Conservation (phyloP, 2,329 filamentous ascomycete species). For the Lachnellula occidentalis region DNA sequence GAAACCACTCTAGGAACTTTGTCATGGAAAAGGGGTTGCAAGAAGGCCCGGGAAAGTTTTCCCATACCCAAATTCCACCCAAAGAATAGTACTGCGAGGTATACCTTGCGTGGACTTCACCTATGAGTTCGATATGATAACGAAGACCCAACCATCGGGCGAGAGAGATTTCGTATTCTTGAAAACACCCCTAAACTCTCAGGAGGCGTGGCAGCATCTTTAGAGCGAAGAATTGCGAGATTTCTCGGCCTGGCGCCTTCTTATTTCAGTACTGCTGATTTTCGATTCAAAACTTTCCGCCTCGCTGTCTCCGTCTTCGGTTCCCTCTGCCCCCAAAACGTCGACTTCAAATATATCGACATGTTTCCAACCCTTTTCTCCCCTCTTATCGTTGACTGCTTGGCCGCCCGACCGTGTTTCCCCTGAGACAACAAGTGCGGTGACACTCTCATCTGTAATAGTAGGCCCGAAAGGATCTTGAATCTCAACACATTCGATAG, state of each 20-base stretch:
- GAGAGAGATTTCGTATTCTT: background rate
- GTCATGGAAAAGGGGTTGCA: background rate
- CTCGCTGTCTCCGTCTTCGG: constrained; percentile 37
- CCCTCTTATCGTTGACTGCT: constrained; percentile 79
- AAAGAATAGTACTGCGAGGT: background rate
- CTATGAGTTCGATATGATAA: background rate
- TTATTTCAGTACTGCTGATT: constrained; percentile 86
- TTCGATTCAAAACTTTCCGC: constrained; percentile 69
- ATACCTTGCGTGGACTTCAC: background rate
- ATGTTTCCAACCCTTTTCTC: constrained; percentile 66
- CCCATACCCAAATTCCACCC: too few species aligned
- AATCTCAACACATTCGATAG: constrained; percentile 76
- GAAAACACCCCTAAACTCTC: background rate
- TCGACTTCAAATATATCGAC: constrained; percentile 85
- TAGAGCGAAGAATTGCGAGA: constrained; percentile 17
- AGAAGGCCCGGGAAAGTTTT: background rate
- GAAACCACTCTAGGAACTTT: background rate
- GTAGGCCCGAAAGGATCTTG: constrained; percentile 88
- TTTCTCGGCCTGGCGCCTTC: constrained; percentile 40
- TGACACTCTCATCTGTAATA: constrained; percentile 71
- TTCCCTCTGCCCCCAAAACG: constrained; percentile 67
- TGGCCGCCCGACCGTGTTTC: constrained; percentile 81
- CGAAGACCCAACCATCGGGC: background rate
- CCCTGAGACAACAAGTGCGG: constrained; percentile 76
- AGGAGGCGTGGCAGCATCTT: background rate